These are phyloP conservation scores for Scheffersomyces illinoinensis DNA, from an alignment of 1,139 yeast species.

Conservation along the genomic window DNA sequence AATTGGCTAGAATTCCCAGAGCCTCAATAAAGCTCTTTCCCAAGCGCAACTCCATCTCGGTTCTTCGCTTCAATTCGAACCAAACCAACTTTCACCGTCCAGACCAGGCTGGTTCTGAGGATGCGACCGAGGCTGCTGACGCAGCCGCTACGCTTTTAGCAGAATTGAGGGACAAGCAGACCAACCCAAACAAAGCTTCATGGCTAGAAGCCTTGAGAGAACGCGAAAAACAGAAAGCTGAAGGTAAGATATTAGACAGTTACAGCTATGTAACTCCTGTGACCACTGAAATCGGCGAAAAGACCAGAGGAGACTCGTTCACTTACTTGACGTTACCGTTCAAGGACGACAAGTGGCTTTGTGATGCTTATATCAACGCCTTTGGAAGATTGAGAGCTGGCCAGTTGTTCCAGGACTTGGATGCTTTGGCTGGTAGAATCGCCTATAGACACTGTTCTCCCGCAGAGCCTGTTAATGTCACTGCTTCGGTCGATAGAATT, in stretches of 20 bases:
- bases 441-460: conserved; percentile 87
- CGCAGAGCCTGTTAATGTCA: conserved; percentile 89
- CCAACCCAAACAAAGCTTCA: conserved; percentile 59
- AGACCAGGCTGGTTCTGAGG: conserved; percentile 38
- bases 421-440: conserved; percentile 85
- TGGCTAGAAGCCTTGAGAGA: conserved; percentile 87
- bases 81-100: conserved; percentile 31
- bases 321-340: conserved; percentile 75
- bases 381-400: conserved; percentile 89
- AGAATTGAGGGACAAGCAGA: conserved; percentile 42
- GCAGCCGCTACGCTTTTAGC: conserved; percentile 66
- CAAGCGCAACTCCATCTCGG: neutral
- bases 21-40: neutral
- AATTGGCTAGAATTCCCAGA: neutral
- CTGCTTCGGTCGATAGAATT: conserved; percentile 91
- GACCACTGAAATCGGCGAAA: conserved; percentile 69
- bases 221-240: conserved; percentile 65
- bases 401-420: conserved; percentile 87
- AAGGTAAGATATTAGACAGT: conserved; percentile 71
- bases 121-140: conserved; percentile 64
- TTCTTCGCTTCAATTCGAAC: conserved; percentile 1
- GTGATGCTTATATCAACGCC: conserved; percentile 87
- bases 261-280: conserved; percentile 72
- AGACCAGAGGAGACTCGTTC: conserved; percentile 75
- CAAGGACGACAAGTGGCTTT: conserved; percentile 76